Conservation (phyloP, 140 eudicot species). For the Bidens hawaiensis region DNA sequence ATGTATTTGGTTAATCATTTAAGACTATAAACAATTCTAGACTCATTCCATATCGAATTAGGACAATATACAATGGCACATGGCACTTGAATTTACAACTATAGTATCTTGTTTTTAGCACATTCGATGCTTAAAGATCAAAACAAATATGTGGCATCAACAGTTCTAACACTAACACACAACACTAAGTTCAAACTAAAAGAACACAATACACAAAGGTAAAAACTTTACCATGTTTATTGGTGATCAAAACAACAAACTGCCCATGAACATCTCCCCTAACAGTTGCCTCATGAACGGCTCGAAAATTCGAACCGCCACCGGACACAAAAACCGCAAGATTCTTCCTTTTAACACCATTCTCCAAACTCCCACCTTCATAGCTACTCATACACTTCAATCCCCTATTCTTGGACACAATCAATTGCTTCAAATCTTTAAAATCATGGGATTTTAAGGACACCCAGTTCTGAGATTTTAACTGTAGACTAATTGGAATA, state of each 20-base stretch:
- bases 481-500: slow-evolving; percentile 3
- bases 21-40: too few relatives aligned
- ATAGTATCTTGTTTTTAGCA: too few relatives aligned
- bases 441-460: slow-evolving; percentile 12
- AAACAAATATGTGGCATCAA: too few relatives aligned
- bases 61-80: too few relatives aligned
- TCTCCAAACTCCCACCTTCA: slow-evolving; percentile 13
- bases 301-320: slow-evolving; percentile 81
- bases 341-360: slow-evolving; percentile 40
- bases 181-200: not conserved
- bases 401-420: not conserved
- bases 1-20: too few relatives aligned
- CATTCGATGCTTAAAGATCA: too few relatives aligned
- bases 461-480: not conserved
- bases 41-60: too few relatives aligned
- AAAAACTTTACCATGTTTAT: slow-evolving; percentile 43
- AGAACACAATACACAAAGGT: not conserved
- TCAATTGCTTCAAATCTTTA: not conserved
- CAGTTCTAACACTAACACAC: too few relatives aligned
- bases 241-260: slow-evolving; percentile 69
- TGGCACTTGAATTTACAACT: too few relatives aligned
- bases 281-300: slow-evolving; percentile 53
- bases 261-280: slow-evolving; percentile 54
- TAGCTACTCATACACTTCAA: slow-evolving; percentile 18
- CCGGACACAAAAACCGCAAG: slow-evolving; percentile 86